Conservation (phyloP, 495 filamentous ascomycete species). For the Aspergillus funiculosus region DNA sequence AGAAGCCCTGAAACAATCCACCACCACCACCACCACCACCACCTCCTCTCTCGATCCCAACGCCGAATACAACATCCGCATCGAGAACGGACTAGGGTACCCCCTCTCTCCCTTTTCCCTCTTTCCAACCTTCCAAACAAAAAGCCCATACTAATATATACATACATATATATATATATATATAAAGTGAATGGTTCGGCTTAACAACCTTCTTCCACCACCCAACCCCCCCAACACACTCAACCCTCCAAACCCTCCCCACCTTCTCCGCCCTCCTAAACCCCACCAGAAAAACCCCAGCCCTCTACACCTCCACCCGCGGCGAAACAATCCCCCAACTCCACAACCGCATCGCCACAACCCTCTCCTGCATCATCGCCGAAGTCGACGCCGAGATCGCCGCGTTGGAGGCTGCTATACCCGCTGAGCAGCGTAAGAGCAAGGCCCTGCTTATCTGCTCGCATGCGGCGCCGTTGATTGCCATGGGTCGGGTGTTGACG, state of each 20-base stretch:
- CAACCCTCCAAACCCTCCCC: slow-evolving; percentile 54
- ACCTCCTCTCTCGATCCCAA: neutral
- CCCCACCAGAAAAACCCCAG: slow-evolving; percentile 49
- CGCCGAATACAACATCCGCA: slow-evolving; percentile 48
- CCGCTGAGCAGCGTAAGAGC: slow-evolving; percentile 24
- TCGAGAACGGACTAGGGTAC: slow-evolving; percentile 70
- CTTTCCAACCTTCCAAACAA: neutral
- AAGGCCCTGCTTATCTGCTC: slow-evolving; percentile 74
- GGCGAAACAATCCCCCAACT: slow-evolving; percentile 76
- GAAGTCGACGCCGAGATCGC: slow-evolving; percentile 57
- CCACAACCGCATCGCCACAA: slow-evolving; percentile 70
- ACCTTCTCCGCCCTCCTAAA: slow-evolving; percentile 38
- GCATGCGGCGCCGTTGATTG: slow-evolving; percentile 87
- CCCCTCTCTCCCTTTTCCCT: neutral
- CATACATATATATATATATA: too few relatives aligned
- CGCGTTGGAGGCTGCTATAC: slow-evolving; percentile 23
- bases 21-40: slow-evolving; percentile 6
- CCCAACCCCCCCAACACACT: slow-evolving; percentile 62
- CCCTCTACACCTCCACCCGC: slow-evolving; percentile 56
- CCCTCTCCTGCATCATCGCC: slow-evolving; percentile 63
- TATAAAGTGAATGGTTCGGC: slow-evolving; percentile 81
- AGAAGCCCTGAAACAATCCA: slow-evolving; percentile 40
- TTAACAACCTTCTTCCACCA: slow-evolving; percentile 64
- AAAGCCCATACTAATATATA: too few relatives aligned
- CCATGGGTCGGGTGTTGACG: slow-evolving; percentile 73